phyloP scores from a whole-genome alignment of 371 early-diverging fungal species.

The Phascolomyces articulosus region DNA sequence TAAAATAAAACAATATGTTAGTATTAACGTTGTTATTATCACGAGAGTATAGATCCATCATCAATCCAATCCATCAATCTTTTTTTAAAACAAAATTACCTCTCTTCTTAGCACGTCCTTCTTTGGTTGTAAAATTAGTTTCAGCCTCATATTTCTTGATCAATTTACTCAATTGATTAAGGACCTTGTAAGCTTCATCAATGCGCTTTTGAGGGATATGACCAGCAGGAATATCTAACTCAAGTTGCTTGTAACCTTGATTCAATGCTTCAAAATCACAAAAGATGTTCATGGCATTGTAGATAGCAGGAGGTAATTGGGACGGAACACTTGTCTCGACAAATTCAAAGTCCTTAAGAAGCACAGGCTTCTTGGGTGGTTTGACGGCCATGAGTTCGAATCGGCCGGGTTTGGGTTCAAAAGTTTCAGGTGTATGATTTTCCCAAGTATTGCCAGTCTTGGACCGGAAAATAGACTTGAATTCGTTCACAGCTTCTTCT shows the following conservation, averaged over 20 bases:
- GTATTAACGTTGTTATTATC: too few relatives aligned
- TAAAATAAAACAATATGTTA: too few relatives aligned
- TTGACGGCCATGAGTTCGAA: slow-evolving; percentile 40
- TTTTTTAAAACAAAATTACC: too few relatives aligned
- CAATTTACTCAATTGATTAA: slow-evolving; percentile 18
- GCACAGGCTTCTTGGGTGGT: slow-evolving; percentile 21
- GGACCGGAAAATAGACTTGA: slow-evolving; percentile 60
- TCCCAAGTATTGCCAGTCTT: slow-evolving; percentile 64
- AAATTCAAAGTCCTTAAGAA: slow-evolving; percentile 30
- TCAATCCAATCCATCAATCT: too few relatives aligned
- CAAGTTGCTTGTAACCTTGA: slow-evolving; percentile 25
- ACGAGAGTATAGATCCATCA: too few relatives aligned
- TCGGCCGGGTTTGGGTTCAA: slow-evolving; percentile 47
- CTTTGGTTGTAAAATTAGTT: background rate
- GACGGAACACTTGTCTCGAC: slow-evolving; percentile 13
- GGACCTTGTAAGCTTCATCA: slow-evolving; percentile 36
- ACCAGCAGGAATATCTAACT: slow-evolving; percentile 56
- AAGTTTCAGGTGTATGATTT: slow-evolving; percentile 20
- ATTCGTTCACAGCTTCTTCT: slow-evolving; percentile 57
- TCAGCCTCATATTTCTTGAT: slow-evolving; percentile 16
- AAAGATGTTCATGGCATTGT: slow-evolving; percentile 47
- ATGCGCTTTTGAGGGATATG: slow-evolving; percentile 44
- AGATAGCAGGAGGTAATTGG: slow-evolving; percentile 21
- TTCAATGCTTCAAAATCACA: slow-evolving; percentile 47
- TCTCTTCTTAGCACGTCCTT: slow-evolving; percentile 9